Base-by-base conservation (phyloP, 192 early-diverging fungal species). In the Lunasporangiospora selenospora region DNA sequence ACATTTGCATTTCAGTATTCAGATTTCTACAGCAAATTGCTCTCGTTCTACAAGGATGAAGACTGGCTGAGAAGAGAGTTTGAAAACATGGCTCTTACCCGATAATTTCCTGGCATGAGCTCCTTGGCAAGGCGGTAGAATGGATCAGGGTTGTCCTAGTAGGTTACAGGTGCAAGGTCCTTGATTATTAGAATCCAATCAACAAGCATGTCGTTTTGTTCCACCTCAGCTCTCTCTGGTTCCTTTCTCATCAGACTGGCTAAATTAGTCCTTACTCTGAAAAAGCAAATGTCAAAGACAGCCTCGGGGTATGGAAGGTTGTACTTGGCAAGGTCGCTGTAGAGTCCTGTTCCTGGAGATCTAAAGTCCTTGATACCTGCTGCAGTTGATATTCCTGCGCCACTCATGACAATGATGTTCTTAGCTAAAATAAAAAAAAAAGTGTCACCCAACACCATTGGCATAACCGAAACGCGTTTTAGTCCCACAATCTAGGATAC, bases 311-410 rank as follows among this genome's bases (percentile, higher is more conserved):
- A 94, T 3, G 96, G 95, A 37, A 99, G 75, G 24, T 94, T 82
- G 77, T 92, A 99, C 46, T 92, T 86, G 53, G 90, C 81, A 45
- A 99, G 82, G 62, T 95, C 96, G 43, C 90, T 91, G 56, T 95
- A 98, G 31, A 99, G 83, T 4, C 97, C 97, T 15, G 95, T 96
- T 5, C 89, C 90, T 18, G 93, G 89, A 3, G 93, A 89, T 48
- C 97, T 83, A 77, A 99, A 99, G 65, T 98, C 97, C 48, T 95
- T 95, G 44, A 99, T 99, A 43, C 88, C 88, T 2, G 87, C 87
- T 9, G 79, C 81, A 21, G 92, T 94, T 7, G 92, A 94, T 18
- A 93, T 92, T 7, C 95, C 95, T 6, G 95, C 95, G n/a, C 95
- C 95, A 15, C 87, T 85, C 92, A 96, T 92, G 43, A 96, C 89